Conservation (phyloP, 2,329 filamentous ascomycete genomes). For the Pseudocercospora fijiensis region DNA sequence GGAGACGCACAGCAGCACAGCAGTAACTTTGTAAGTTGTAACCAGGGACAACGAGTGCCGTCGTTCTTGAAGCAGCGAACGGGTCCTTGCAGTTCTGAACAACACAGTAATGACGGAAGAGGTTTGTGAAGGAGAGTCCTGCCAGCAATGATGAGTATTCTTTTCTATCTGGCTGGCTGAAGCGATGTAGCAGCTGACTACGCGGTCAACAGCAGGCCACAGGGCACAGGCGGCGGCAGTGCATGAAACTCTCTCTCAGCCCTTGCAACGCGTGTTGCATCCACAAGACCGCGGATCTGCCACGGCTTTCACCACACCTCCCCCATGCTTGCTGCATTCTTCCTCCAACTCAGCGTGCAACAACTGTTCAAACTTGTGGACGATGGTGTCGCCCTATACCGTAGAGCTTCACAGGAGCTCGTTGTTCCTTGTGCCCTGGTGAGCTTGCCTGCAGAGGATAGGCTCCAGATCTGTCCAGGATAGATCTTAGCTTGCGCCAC, state of each 20-base stretch:
- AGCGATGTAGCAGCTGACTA: neutral
- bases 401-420: neutral
- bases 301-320: neutral
- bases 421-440: neutral
- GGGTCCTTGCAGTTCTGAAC: neutral
- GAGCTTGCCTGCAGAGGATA: neutral
- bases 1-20: neutral
- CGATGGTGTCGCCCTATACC: neutral
- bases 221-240: slow-evolving; percentile 6
- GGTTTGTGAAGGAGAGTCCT: neutral
- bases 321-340: neutral
- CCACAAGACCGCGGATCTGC: neutral
- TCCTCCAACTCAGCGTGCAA: neutral
- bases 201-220: slow-evolving; percentile 1
- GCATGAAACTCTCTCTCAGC: slow-evolving; percentile 5
- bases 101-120: neutral
- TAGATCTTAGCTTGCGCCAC: slow-evolving; percentile 4
- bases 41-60: slow-evolving; percentile 7
- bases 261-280: slow-evolving; percentile 4
- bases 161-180: neutral
- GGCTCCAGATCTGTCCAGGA: neutral
- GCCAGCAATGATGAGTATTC: neutral
- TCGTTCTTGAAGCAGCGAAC: neutral
- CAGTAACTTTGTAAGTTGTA: neutral
- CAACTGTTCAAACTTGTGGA: neutral